Percentiles rank a stretch among this genome's conserved stretches.
phyloP scores from a whole-genome alignment of 805 yeast species.

The Ogataea ramenticola region DNA sequence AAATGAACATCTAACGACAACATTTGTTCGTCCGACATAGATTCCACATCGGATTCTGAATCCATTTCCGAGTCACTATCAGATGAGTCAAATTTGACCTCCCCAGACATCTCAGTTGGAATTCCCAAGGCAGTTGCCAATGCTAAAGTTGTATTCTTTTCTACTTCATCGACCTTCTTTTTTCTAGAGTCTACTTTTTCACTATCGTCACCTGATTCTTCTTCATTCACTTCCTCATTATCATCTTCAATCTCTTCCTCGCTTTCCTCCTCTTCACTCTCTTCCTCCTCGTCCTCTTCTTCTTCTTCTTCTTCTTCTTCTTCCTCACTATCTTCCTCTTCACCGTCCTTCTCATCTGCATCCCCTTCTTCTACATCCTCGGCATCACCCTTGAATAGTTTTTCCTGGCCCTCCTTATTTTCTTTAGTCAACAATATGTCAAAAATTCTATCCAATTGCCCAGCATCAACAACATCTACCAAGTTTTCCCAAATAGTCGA shows the following conservation, averaged over 20 bases:
- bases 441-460: slow-evolving; percentile 41
- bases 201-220: slow-evolving; percentile 16
- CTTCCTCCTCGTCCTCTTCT: slow-evolving; percentile 15
- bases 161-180: slow-evolving; percentile 24
- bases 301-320: slow-evolving; percentile 45
- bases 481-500: slow-evolving; percentile 43
- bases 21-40: slow-evolving; percentile 96
- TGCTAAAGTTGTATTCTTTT: slow-evolving; percentile 48
- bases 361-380: slow-evolving; percentile 28
- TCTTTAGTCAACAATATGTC: slow-evolving; percentile 63
- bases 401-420: slow-evolving; percentile 72
- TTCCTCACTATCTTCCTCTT: slow-evolving; percentile 28
- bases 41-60: slow-evolving; percentile 59
- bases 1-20: slow-evolving; percentile 84
- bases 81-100: slow-evolving; percentile 36
- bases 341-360: slow-evolving; percentile 28
- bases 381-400: slow-evolving; percentile 60
- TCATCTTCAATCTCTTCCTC: slow-evolving; percentile 21
- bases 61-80: slow-evolving; percentile 48
- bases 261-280: slow-evolving; percentile 9
- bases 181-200: slow-evolving; percentile 31
- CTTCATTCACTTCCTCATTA: slow-evolving; percentile 10
- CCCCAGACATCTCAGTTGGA: slow-evolving; percentile 35
- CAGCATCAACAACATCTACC: slow-evolving; percentile 33
- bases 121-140: slow-evolving; percentile 68